Conservation (phyloP, 108 stramenopile genomes). For the Phaeodactylum tricornutum region DNA sequence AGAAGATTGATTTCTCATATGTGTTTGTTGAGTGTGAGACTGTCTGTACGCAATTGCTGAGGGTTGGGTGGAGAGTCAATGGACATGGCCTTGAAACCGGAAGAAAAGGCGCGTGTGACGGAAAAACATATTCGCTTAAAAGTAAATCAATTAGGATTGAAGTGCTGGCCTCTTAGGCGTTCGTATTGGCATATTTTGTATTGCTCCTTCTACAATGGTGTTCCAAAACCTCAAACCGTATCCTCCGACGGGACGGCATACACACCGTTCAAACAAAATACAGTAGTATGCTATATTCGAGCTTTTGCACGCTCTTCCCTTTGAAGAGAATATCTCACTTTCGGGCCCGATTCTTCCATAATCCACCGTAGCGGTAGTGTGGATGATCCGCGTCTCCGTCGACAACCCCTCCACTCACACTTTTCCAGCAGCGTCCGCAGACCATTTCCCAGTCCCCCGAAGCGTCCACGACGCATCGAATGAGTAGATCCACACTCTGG, state of each 20-base stretch:
- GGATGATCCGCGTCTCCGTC: constrained; percentile 81
- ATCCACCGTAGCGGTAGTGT: constrained; percentile 75
- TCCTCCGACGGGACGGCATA: not conserved
- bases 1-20: too few relatives aligned
- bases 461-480: constrained; percentile 54
- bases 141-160: too few relatives aligned
- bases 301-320: not conserved
- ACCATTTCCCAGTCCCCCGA: constrained; percentile 64
- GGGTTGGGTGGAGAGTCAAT: too few relatives aligned
- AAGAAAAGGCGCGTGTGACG: too few relatives aligned
- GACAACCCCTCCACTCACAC: constrained; percentile 70
- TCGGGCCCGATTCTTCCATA: constrained; percentile 70
- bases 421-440: constrained; percentile 79
- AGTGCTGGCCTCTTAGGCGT: too few relatives aligned
- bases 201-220: too few relatives aligned
- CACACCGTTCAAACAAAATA: not conserved
- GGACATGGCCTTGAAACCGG: too few relatives aligned
- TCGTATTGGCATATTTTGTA: too few relatives aligned
- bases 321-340: not conserved
- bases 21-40: too few relatives aligned
- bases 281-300: not conserved
- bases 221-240: not conserved
- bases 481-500: constrained; percentile 45
- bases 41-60: too few relatives aligned
- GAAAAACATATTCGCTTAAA: too few relatives aligned